Conservation (phyloP, 1,139 yeast species). For the Ashbya aceris region DNA sequence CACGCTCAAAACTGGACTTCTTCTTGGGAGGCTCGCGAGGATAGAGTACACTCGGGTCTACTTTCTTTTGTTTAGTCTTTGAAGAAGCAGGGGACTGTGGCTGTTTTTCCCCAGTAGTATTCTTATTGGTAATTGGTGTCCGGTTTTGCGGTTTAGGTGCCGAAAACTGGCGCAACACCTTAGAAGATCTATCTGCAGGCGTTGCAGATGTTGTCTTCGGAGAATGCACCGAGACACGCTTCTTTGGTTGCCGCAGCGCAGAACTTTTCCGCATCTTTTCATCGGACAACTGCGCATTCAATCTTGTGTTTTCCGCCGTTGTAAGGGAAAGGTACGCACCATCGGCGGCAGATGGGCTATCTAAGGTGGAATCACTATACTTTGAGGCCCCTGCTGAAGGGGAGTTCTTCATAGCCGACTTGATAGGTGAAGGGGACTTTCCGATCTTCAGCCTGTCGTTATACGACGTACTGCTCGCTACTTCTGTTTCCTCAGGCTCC, state of each 20-base stretch:
- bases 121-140: not conserved
- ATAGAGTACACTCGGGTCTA: conserved; percentile 13
- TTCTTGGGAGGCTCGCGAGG: conserved; percentile 34
- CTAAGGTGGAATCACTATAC: not conserved
- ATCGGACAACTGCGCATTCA: conserved; percentile 52
- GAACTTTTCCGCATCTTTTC: conserved; percentile 14
- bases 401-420: conserved; percentile 54
- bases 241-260: not conserved
- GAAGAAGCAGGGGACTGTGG: not conserved
- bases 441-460: not conserved
- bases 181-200: not conserved
- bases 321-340: conserved; percentile 59
- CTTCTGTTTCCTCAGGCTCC: too few relatives aligned
- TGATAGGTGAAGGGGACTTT: conserved; percentile 36
- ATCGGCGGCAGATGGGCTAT: conserved; percentile 38
- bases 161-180: not conserved
- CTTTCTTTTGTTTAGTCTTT: not conserved
- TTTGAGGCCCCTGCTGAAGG: conserved; percentile 14
- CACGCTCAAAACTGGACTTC: conserved; percentile 49
- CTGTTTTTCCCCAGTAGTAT: not conserved
- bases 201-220: not conserved
- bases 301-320: conserved; percentile 69
- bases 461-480: too few relatives aligned
- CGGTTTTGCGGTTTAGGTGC: not conserved
- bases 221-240: not conserved